These are phyloP conservation scores for Carpinus viminea DNA, from an alignment of 306 rosid species.

Conservation along the genomic window DNA sequence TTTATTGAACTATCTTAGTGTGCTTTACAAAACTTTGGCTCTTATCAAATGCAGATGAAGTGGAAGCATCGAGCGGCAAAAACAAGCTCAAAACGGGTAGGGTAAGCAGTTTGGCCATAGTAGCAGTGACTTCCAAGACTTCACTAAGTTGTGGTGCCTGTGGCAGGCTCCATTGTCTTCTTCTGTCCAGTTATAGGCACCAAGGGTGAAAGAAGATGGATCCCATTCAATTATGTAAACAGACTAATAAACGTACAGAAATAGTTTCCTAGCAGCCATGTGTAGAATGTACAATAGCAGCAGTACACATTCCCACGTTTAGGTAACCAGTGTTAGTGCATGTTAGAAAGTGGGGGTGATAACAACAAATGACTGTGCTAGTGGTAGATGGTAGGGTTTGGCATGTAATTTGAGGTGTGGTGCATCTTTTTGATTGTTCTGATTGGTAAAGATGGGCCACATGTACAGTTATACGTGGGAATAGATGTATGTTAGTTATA, in stretches of 20 bases:
- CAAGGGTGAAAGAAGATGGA: conserved; percentile 33
- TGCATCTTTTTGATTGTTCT: conserved; percentile 31
- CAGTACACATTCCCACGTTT: conserved; percentile 44
- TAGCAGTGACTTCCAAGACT: conserved; percentile 20
- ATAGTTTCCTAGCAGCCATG: conserved; percentile 35
- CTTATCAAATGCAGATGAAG: conserved; percentile 59
- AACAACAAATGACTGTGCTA: conserved; percentile 38
- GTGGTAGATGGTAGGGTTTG: conserved; percentile 52
- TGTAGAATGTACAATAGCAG: conserved; percentile 54
- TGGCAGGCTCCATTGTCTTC: conserved; percentile 32
- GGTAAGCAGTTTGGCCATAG: conserved; percentile 29
- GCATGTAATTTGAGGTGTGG: conserved; percentile 49
- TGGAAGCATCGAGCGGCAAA: conserved; percentile 72
- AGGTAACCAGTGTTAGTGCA: conserved; percentile 30
- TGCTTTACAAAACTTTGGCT: conserved; percentile 16
- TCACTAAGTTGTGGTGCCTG: conserved; percentile 27
- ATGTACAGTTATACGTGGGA: conserved; percentile 74
- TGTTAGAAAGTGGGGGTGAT: conserved; percentile 38
- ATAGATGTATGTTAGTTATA: conserved; percentile 30
- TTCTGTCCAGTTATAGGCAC: conserved; percentile 25
- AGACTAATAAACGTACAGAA: conserved; percentile 34
- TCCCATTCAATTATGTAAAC: conserved; percentile 32
- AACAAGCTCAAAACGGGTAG: conserved; percentile 37
- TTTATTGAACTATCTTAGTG: background rate
- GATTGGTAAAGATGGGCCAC: conserved; percentile 38